Evolutionary conservation across 1,284 basidiomycete species (phyloP).

Genomic region (Fomitopsis palustris): DNA sequence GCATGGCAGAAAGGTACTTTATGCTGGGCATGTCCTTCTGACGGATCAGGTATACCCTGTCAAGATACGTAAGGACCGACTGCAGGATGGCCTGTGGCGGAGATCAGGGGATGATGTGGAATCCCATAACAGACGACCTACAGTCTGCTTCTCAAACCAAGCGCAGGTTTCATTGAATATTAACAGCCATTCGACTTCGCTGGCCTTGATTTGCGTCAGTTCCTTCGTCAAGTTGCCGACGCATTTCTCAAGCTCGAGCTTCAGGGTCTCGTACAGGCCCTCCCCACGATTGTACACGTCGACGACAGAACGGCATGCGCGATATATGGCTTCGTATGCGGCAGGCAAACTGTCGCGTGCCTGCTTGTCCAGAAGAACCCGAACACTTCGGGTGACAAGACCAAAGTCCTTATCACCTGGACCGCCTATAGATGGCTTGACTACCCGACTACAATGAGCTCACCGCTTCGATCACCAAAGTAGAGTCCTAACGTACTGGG

Average conservation of each 20-base stretch:
- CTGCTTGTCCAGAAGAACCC: constrained; percentile 38
- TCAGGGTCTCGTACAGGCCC: constrained; percentile 47
- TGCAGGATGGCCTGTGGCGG: constrained; percentile 44
- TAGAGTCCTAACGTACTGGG: constrained; percentile 32
- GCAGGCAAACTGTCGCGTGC: constrained; percentile 33
- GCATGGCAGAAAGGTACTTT: constrained; percentile 31
- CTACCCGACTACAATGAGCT: constrained; percentile 8
- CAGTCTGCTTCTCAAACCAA: constrained; percentile 64
- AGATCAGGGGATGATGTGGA: neutral
- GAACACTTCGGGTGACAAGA: constrained; percentile 40
- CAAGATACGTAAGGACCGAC: constrained; percentile 60
- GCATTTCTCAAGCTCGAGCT: constrained; percentile 52
- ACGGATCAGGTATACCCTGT: constrained; percentile 51
- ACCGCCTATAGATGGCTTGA: constrained; percentile 10
- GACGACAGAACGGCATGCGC: constrained; percentile 52
- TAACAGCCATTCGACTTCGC: constrained; percentile 45
- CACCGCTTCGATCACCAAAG: neutral
- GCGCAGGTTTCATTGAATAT: constrained; percentile 49
- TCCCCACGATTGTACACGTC: constrained; percentile 48
- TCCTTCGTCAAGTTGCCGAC: constrained; percentile 35
- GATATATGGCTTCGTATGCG: constrained; percentile 55
- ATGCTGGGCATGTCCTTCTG: constrained; percentile 34
- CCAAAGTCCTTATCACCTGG: constrained; percentile 22
- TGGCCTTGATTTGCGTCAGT: constrained; percentile 27
- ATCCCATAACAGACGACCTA: constrained; percentile 37